A percentile compares a stretch with the other conserved stretches of the same genome.
Evolutionary conservation across 495 filamentous ascomycete genomes (phyloP).

Genomic region (Trichoderma orchidacearum): DNA sequence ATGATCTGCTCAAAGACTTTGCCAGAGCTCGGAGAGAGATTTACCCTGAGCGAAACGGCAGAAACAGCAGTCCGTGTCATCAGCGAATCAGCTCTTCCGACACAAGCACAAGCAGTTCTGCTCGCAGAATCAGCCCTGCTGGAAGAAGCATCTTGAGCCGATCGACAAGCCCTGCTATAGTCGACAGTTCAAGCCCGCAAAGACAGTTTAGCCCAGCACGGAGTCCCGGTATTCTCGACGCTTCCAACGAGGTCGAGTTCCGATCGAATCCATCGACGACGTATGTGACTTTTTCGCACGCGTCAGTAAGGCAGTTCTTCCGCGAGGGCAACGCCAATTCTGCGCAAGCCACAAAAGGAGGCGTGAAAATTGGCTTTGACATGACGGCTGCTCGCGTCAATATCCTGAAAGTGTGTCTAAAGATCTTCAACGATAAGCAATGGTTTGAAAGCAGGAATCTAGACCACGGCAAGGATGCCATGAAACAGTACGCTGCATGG

Average conservation of each 20-base stretch:
- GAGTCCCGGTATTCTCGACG: not conserved
- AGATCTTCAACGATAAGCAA: not conserved
- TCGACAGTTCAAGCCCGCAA: not conserved
- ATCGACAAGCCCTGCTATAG: not conserved
- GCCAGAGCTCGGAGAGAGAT: constrained; percentile 3
- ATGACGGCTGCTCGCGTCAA: not conserved
- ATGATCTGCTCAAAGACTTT: constrained; percentile 11
- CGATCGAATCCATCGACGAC: constrained; percentile 18
- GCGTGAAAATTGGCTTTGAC: constrained; percentile 2
- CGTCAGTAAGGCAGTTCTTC: constrained; percentile 20
- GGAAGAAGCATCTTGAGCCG: not conserved
- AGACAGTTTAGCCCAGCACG: not conserved
- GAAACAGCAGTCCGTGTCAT: not conserved
- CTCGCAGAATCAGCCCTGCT: not conserved
- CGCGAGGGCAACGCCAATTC: constrained; percentile 7
- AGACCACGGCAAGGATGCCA: not conserved
- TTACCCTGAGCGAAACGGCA: not conserved
- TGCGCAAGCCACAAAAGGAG: not conserved
- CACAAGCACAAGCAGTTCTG: not conserved
- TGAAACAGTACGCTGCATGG: constrained; percentile 4
- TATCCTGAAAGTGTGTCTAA: not conserved
- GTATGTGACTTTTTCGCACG: constrained; percentile 17
- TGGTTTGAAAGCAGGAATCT: not conserved
- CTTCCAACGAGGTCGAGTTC: constrained; percentile 15
- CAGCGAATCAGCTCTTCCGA: not conserved